These are phyloP conservation scores for Gossypium herbaceum DNA, from an alignment of 345 rosid species.

Conservation along the genomic window DNA sequence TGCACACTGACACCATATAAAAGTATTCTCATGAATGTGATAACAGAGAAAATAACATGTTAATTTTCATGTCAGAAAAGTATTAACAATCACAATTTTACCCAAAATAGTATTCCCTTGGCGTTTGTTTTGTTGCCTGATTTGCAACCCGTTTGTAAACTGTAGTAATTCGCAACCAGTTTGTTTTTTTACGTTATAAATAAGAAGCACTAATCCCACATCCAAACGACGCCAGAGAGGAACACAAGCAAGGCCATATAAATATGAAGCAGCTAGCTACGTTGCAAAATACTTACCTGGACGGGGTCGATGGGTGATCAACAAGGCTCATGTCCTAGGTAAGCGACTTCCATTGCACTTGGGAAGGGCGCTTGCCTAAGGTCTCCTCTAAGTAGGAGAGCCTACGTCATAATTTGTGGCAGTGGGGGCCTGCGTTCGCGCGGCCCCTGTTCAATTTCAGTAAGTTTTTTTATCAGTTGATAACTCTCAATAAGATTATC, in stretches of 20 bases:
- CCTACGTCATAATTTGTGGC: constrained; percentile 53
- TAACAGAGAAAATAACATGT: too few relatives aligned
- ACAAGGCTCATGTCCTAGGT: constrained; percentile 14
- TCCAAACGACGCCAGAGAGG: too few relatives aligned
- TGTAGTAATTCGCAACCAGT: background rate
- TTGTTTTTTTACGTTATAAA: too few relatives aligned
- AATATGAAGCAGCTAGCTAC: background rate
- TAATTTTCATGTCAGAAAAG: too few relatives aligned
- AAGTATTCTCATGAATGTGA: too few relatives aligned
- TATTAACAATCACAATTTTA: too few relatives aligned
- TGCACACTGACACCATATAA: too few relatives aligned
- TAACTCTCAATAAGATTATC: too few relatives aligned
- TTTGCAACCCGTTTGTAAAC: background rate
- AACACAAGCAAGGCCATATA: background rate
- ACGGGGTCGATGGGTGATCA: constrained; percentile 23
- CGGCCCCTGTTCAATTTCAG: background rate
- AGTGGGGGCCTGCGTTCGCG: constrained; percentile 13
- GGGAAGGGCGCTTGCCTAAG: constrained; percentile 12
- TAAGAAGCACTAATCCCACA: too few relatives aligned
- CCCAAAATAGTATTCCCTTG: too few relatives aligned
- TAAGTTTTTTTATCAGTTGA: too few relatives aligned
- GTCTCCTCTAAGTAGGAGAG: constrained; percentile 41
- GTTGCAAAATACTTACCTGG: background rate
- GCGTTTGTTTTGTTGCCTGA: too few relatives aligned
- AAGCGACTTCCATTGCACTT: constrained; percentile 21